Conservation (phyloP, 805 yeast species). For the Pichia deserticola region DNA sequence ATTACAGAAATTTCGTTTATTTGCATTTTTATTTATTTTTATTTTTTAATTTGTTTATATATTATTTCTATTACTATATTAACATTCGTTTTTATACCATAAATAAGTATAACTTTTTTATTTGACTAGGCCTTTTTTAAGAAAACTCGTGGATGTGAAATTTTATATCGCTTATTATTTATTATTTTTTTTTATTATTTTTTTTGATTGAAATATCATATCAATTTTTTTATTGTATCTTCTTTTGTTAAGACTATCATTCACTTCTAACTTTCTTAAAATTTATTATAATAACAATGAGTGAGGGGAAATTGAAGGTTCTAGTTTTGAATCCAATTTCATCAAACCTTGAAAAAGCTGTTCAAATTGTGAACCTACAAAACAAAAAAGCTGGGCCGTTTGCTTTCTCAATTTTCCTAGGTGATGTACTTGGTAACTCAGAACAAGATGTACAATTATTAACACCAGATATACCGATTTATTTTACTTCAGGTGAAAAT, state of each 20-base stretch:
- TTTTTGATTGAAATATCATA: neutral
- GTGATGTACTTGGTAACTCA: slow-evolving; percentile 31
- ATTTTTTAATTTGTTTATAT: too few species aligned
- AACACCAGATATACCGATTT: slow-evolving; percentile 11
- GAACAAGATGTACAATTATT: slow-evolving; percentile 14
- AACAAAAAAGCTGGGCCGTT: slow-evolving; percentile 61
- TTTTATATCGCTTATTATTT: too few species aligned
- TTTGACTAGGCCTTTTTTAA: too few species aligned
- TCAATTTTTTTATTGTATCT: neutral
- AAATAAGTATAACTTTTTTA: too few species aligned
- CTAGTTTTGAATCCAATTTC: slow-evolving; percentile 41
- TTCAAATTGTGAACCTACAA: slow-evolving; percentile 40
- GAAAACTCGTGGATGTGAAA: too few species aligned
- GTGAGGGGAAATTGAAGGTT: slow-evolving; percentile 9
- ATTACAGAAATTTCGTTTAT: too few species aligned
- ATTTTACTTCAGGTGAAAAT: slow-evolving; percentile 20
- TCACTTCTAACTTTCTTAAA: too few species aligned
- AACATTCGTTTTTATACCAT: too few species aligned
- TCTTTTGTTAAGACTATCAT: neutral
- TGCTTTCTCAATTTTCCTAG: slow-evolving; percentile 45
- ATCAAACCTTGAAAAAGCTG: slow-evolving; percentile 34
- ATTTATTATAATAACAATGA: neutral
- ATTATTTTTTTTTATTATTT: too few species aligned
- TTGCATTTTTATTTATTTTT: too few species aligned
- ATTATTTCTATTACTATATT: too few species aligned